phyloP scores from a whole-genome alignment of 495 filamentous ascomycete species.

The Aspergillus haitiensis region DNA sequence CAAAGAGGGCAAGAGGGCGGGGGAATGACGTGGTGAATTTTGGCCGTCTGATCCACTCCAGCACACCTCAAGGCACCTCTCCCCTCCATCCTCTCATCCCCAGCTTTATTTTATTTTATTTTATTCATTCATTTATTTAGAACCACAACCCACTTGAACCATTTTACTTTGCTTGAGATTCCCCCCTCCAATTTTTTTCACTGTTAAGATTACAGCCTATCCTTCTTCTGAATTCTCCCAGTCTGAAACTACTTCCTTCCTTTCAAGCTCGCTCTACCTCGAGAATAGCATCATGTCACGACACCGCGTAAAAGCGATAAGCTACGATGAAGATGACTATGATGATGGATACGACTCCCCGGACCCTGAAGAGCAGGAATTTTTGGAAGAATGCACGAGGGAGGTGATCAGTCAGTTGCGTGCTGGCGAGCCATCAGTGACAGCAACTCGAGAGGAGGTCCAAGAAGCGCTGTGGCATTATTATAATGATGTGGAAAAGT shows the following conservation, averaged over 20 bases:
- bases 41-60: conserved; percentile 10
- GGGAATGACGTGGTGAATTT: conserved; percentile 42
- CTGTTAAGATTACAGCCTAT: too few relatives aligned
- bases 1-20: too few relatives aligned
- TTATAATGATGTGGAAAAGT: conserved; percentile 88
- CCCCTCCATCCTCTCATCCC: too few relatives aligned
- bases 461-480: conserved; percentile 93
- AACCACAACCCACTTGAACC: too few relatives aligned
- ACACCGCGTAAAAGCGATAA: conserved; percentile 49
- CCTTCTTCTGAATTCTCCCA: neutral
- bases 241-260: conserved; percentile 8
- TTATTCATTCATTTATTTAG: too few relatives aligned
- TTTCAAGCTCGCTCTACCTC: conserved; percentile 15
- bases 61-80: conserved; percentile 9
- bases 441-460: conserved; percentile 59
- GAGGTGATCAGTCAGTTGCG: conserved; percentile 43
- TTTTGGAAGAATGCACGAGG: conserved; percentile 39
- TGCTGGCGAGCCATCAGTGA: conserved; percentile 41
- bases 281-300: conserved; percentile 39
- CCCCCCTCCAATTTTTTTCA: too few relatives aligned
- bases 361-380: conserved; percentile 48
- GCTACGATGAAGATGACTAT: conserved; percentile 47
- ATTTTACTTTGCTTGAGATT: too few relatives aligned
- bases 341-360: conserved; percentile 45
- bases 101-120: too few relatives aligned